These are phyloP conservation scores for Botrytis byssoidea DNA, from an alignment of 2,329 filamentous ascomycete genomes.

Conservation along the genomic window DNA sequence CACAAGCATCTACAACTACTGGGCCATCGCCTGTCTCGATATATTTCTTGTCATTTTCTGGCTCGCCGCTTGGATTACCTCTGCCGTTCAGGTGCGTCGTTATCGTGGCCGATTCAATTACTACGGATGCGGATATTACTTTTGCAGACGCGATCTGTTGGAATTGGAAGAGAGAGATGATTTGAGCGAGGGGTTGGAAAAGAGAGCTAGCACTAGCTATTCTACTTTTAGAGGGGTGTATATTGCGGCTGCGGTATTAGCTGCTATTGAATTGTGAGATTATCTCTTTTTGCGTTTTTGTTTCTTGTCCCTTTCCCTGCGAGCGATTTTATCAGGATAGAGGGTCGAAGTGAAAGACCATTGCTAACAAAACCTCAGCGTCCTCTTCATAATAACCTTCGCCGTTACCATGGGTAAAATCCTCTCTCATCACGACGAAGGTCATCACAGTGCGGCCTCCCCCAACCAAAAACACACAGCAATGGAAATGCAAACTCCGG, in stretches of 20 bases:
- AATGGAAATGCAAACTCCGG: conserved; percentile 16
- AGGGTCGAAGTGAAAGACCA: no score
- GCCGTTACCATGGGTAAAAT: background rate
- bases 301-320: background rate
- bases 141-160: conserved; percentile 7
- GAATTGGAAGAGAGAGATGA: conserved; percentile 15
- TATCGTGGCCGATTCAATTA: background rate
- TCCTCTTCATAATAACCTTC: conserved; percentile 17
- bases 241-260: conserved; percentile 11
- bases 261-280: conserved; percentile 21
- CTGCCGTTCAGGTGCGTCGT: background rate
- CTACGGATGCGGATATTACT: conserved; percentile 5
- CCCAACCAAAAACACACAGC: background rate
- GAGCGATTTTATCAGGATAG: background rate
- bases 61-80: conserved; percentile 9
- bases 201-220: conserved; percentile 1
- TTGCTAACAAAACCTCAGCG: background rate
- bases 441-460: background rate
- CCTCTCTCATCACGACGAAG: background rate
- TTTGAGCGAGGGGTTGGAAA: background rate
- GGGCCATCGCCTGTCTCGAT: conserved; percentile 15
- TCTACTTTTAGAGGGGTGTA: conserved; percentile 2
- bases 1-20: conserved; percentile 14
- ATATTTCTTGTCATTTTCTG: conserved; percentile 12
- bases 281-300: accelerated